Evolutionary conservation across 805 yeast species (phyloP), one percentile per base, ranked within the genome.

Genomic region (Vanderwaltozyma verrucispora): DNA sequence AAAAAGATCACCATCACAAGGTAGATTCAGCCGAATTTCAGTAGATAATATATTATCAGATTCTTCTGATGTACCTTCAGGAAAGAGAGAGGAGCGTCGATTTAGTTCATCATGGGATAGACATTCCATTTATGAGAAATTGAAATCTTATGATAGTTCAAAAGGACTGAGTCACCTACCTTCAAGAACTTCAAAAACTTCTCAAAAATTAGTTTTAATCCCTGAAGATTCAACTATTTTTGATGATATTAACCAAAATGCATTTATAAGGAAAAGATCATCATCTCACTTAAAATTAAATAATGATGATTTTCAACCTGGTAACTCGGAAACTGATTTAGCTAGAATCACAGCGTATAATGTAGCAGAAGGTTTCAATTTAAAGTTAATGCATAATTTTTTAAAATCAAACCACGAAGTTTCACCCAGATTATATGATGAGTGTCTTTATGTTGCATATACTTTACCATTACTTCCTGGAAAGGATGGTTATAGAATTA

Each of bases 311-410:
- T 16, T 15, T 13, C 28, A 14, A 20, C 17, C 9, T 20, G 16
- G 15, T 13, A 14, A 30, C 5, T 9, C 8, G 11, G 26, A 19
- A 20, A 9, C 15, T n/a, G 81, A 77, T 43, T 71, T 80, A 46
- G 77, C 94, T 29, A 62, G 98, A 44, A 87, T 88, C 39, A 88
- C 97, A 0, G 96, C 97, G 1, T 89, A 89, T 60, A 74, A 86
- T 46, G 80, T 88, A 5, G 79, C 95, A 14, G 96, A 86, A 40
- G 84, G 81, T 24, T 79, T 86, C 51, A 71, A 83, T 49, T 60
- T 92, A 37, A 67, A 68, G 24, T 64, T 72, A 6, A 74, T 86
- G 2, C 69, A 80, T 1, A 67, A 69, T 32, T 89, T 85, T 48
- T 62, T 92, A 21, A 64, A 71, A 28, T 64, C 71, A 7, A 68